These are phyloP conservation scores for Acanthamoeba healyi DNA, from an alignment of 208 protist species.

Conservation along the genomic window DNA sequence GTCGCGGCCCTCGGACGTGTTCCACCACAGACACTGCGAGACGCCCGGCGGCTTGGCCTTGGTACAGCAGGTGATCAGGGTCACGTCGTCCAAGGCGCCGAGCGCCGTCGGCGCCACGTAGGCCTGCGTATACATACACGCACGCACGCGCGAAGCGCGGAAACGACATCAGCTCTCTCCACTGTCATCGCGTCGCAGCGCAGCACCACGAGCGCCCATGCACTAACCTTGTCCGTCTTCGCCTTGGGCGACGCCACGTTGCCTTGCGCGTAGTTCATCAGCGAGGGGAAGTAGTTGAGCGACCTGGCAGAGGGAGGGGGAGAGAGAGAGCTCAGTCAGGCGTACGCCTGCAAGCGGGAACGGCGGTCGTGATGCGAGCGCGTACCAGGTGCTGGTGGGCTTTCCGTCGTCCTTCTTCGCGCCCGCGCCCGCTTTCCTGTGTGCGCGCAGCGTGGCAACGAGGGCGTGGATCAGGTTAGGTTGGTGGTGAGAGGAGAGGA, in stretches of 20 bases:
- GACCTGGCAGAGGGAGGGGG: background rate
- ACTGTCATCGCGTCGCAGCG: too few species aligned
- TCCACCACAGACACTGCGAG: constrained; percentile 56
- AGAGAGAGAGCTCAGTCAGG: background rate
- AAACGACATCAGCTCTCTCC: too few species aligned
- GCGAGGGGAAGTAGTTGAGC: constrained; percentile 16
- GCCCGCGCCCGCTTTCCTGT: background rate
- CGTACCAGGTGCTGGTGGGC: constrained; percentile 3
- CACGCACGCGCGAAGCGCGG: too few species aligned
- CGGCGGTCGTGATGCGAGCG: too few species aligned
- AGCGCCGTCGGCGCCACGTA: background rate
- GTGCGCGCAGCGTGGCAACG: too few species aligned
- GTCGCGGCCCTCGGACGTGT: constrained; percentile 1
- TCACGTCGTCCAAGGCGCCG: constrained; percentile 25
- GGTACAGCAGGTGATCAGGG: constrained; percentile 22
- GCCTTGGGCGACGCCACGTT: background rate
- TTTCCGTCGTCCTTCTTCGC: background rate
- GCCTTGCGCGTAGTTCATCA: constrained; percentile 55
- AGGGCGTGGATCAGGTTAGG: too few species aligned
- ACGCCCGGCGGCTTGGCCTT: background rate
- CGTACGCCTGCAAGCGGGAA: background rate
- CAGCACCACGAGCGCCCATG: background rate
- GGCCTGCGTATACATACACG: background rate
- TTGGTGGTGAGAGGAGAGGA: background rate
- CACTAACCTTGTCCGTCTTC: background rate